Percentiles rank a stretch among this genome's conserved stretches.
Evolutionary conservation across 73 alveolate genomes (phyloP).

Genomic region (Tetrahymena thermophila): DNA sequence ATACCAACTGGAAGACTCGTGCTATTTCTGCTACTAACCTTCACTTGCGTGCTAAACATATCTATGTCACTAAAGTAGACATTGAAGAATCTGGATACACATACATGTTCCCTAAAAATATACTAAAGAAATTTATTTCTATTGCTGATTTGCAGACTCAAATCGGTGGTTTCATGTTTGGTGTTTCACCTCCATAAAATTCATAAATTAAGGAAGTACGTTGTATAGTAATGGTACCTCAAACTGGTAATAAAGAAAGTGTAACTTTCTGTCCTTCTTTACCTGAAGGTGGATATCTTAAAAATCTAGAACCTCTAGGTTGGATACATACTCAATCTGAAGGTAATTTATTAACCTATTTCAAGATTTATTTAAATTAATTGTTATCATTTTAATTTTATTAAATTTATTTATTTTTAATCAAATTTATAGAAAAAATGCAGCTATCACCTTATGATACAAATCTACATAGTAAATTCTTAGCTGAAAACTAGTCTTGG

Average conservation of each 20-base stretch:
- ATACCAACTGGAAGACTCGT: slow-evolving; percentile 99
- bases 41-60: slow-evolving; percentile 94
- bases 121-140: slow-evolving; percentile 95
- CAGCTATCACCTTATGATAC: slow-evolving; percentile 89
- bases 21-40: slow-evolving; percentile 98
- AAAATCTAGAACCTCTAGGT: slow-evolving; percentile 99
- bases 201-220: slow-evolving; percentile 80
- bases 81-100: slow-evolving; percentile 84
- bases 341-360: neutral
- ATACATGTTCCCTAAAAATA: slow-evolving; percentile 98
- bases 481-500: slow-evolving; percentile 87
- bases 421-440: slow-evolving; percentile 50
- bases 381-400: too few species aligned
- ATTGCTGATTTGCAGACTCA: slow-evolving; percentile 96
- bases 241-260: slow-evolving; percentile 83
- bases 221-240: slow-evolving; percentile 92
- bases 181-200: slow-evolving; percentile 96
- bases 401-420: too few species aligned
- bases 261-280: slow-evolving; percentile 87
- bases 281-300: slow-evolving; percentile 96
- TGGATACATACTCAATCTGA: slow-evolving; percentile 98
- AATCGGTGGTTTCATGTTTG: slow-evolving; percentile 97
- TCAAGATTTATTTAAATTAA: neutral
- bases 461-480: slow-evolving; percentile 80
- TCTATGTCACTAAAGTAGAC: slow-evolving; percentile 95